phyloP scores from a whole-genome alignment of 2,329 filamentous ascomycete species.

The Penicillium brevicompactum region DNA sequence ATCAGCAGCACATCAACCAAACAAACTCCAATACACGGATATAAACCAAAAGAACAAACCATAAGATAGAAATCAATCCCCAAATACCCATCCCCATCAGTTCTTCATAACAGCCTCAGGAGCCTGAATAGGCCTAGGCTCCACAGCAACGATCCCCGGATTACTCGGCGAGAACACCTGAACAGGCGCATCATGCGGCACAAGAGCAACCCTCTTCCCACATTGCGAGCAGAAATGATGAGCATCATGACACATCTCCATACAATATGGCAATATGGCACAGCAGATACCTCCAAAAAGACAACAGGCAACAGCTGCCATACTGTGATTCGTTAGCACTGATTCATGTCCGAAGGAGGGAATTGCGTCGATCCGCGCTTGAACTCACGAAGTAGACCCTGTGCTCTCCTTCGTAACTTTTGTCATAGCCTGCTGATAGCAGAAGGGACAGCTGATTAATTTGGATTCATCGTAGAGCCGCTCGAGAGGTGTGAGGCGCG shows the following conservation, averaged over 20 bases:
- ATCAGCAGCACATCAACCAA: no score
- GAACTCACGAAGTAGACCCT: slow-evolving; percentile 13
- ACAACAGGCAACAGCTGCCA: slow-evolving; percentile 16
- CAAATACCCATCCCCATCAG: neutral
- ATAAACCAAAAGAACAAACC: neutral
- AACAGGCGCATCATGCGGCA: neutral
- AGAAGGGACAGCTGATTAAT: slow-evolving; percentile 16
- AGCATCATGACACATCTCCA: slow-evolving; percentile 20
- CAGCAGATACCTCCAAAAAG: slow-evolving; percentile 16
- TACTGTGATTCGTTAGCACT: slow-evolving; percentile 7
- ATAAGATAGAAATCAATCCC: neutral
- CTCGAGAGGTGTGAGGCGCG: neutral
- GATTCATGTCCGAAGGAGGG: neutral
- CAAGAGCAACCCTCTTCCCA: neutral
- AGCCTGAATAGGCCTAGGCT: neutral
- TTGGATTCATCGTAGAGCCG: slow-evolving; percentile 12
- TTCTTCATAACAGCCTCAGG: slow-evolving; percentile 2
- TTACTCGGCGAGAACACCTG: neutral
- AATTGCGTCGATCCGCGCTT: neutral
- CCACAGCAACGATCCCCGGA: neutral
- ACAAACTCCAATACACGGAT: no score
- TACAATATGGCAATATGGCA: slow-evolving; percentile 18
- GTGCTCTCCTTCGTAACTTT: slow-evolving; percentile 16
- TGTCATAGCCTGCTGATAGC: slow-evolving; percentile 11
- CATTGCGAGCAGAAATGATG: slow-evolving; percentile 19